Evolutionary conservation across 257 asterid species (phyloP), one percentile per base, ranked within the genome.

Genomic region (Plantago elongata): DNA sequence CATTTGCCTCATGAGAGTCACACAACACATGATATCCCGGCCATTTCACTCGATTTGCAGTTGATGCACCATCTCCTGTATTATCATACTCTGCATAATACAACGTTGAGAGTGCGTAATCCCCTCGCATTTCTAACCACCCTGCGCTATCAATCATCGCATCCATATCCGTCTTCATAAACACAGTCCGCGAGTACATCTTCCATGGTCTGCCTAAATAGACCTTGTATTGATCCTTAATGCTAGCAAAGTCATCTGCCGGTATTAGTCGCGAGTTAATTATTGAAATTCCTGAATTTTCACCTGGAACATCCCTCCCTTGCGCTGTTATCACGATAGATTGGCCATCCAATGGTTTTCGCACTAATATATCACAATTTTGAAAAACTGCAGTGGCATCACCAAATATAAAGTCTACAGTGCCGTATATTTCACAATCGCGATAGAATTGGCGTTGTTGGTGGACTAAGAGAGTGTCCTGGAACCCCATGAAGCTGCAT

Each of bases 191-290:
- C 0, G 86, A 83, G 65, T 75, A 80, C 27, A 56, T 69, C 60
- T 51, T 77, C 89, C 89, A 83, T 0, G 89, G 89, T 7, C 89
- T 78, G 12, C 86, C 89, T 9, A 83, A 69, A 63, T 79, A 83
- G 0, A 61, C 70, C 43, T 48, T 58, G 57, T 77, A 77, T 9
- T 77, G 54, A 2, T 82, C 70, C 3, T 70, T 59, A 0, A 79
- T 82, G 0, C 84, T 84, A n/a, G 77, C 62, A 45, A 80, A 9
- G 56, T 83, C 89, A 0, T 86, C 69, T 1, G 77, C 86, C 0
- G 84, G 72, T 0, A 79, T 84, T 12, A 83, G 67, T 58, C 80
- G 80, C 49, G 81, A 64, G 22, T 74, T 68, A 11, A 79, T 18
- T 44, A 83, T 77, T 3, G 86, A 83, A 56, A 83, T 83, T 3